Evolutionary conservation across 2,329 filamentous ascomycete genomes (phyloP).

Genomic region (Sporothrix dimorphospora): DNA sequence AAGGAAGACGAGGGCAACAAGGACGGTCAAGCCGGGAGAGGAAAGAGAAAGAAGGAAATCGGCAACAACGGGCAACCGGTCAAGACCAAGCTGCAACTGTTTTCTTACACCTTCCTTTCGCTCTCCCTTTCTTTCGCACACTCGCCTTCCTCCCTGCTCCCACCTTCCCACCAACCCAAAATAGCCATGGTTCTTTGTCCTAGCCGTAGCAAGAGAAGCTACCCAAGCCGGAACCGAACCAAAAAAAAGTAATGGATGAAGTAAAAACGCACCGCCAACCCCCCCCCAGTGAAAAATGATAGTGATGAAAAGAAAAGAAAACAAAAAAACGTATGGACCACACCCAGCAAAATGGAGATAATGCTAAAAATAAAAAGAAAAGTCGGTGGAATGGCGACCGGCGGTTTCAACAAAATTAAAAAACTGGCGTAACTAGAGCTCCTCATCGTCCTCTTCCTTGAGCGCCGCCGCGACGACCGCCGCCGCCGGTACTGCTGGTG

Average conservation of each 20-base stretch:
- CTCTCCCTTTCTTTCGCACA: background rate
- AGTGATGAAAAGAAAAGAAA: background rate
- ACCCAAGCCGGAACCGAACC: background rate
- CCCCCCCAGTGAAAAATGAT: background rate
- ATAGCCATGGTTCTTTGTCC: background rate
- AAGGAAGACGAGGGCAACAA: background rate
- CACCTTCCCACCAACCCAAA: background rate
- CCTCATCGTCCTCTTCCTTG: slow-evolving; percentile 30
- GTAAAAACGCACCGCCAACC: background rate
- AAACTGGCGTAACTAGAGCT: slow-evolving; percentile 23
- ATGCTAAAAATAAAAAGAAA: background rate
- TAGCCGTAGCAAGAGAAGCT: background rate
- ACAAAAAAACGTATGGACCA: background rate
- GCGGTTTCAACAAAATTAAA: background rate
- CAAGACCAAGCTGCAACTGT: background rate
- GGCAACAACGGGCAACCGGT: background rate
- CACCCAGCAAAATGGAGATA: background rate
- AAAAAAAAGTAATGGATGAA: background rate
- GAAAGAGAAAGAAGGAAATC: background rate
- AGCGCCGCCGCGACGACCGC: background rate
- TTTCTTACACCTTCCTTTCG: background rate
- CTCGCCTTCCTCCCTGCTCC: background rate
- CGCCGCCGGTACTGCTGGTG: background rate
- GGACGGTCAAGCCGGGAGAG: background rate
- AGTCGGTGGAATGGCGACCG: too few relatives aligned